Conservation (phyloP, 1,139 yeast genomes). For the Hemisphaericaspora lyxosophila region DNA sequence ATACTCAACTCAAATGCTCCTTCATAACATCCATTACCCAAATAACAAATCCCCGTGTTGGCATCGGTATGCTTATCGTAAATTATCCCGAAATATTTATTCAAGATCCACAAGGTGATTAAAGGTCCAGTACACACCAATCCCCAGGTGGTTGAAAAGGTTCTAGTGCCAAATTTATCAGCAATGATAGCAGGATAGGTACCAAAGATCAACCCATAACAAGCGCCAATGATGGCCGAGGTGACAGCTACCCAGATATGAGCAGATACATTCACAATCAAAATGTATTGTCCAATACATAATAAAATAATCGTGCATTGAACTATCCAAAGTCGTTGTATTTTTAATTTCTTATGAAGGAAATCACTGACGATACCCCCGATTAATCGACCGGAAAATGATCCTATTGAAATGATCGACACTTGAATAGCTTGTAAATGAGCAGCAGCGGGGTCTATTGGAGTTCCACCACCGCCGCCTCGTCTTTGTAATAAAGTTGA, state of each 20-base stretch:
- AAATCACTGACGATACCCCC: conserved; percentile 42
- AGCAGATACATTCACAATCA: conserved; percentile 28
- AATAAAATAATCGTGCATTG: conserved; percentile 28
- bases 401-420: conserved; percentile 40
- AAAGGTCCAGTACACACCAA: conserved; percentile 45
- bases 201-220: conserved; percentile 44
- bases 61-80: conserved; percentile 37
- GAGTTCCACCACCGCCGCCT: conserved; percentile 7
- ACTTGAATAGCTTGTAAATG: conserved; percentile 48
- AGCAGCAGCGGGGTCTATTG: conserved; percentile 22
- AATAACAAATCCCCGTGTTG: conserved; percentile 33
- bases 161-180: conserved; percentile 41
- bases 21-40: conserved; percentile 38
- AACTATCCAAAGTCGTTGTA: conserved; percentile 44
- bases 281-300: conserved; percentile 32
- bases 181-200: conserved; percentile 50
- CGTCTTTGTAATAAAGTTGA: conserved; percentile 4
- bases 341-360: conserved; percentile 30
- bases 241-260: conserved; percentile 29
- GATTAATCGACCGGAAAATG: conserved; percentile 40
- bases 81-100: conserved; percentile 40
- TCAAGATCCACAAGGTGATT: conserved; percentile 32
- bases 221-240: conserved; percentile 36
- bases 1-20: conserved; percentile 35
- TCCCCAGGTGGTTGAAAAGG: conserved; percentile 49